Evolutionary conservation across 495 filamentous ascomycete species (phyloP), one percentile per base, ranked within the genome.

Genomic region (Glarea lozoyensis): DNA sequence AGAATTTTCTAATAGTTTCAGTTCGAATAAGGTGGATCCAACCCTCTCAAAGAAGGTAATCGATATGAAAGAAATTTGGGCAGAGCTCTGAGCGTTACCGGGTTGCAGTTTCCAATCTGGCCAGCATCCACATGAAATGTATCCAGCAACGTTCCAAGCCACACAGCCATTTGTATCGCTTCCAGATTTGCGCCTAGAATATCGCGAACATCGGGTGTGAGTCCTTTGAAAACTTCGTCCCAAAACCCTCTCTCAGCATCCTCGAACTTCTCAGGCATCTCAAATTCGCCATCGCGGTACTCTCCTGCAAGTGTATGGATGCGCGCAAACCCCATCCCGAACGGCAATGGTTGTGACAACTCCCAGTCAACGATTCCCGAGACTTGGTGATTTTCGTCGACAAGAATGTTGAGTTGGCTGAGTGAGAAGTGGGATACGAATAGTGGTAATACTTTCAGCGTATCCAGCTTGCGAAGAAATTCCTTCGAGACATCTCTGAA

Each of bases 121-220:
- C 15, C 32, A 9, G 6, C 15, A 6, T 35, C 32, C 7, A 35
- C 7, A 9, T 9, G 6, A 5, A 40, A 27, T 7, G 15, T 16
- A 4, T 22, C 17, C 7, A 40, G 16, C 10, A 40, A 15, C 6
- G 37, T 40, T 15, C 37, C 37, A 4, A 40, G 6, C 9, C 9
- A 10, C 4, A 40, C 23, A 16, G 19, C 7, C 37, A 16, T 40
- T 22, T 40, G 37, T 7, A 21, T 19, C 18, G 16, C 37, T 6
- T 40, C 37, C 18, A 24, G 17, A 40, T 40, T 40, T n/a, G 37
- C 37, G 6, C 23, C 23, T 21, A 40, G 15, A 16, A 40, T 12
- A 4, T 22, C 15, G 5, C 37, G 19, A 24, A 40, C 6, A 9
- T 40, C 37, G 7, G 6, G 5, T 19, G 23, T 10, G 10, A 21